A percentile compares a stretch with the other conserved stretches of the same genome.
Conservation (phyloP, 371 early-diverging fungal species). For the Mortierella sp. region DNA sequence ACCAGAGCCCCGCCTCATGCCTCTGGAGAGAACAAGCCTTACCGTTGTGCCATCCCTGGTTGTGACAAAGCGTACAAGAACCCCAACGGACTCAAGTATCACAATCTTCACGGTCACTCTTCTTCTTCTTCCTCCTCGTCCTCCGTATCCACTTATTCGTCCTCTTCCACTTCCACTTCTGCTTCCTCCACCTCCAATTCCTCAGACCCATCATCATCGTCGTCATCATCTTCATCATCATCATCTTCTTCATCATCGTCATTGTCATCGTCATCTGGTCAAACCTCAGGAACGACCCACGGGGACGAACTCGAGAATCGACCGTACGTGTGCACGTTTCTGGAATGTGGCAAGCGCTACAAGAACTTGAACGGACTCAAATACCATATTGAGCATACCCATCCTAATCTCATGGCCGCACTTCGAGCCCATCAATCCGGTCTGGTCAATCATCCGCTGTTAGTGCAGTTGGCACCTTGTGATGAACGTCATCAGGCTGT, state of each 20-base stretch:
- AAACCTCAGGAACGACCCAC: slow-evolving; percentile 43
- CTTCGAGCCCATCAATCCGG: slow-evolving; percentile 44
- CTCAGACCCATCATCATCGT: too few species aligned
- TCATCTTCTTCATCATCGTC: too few species aligned
- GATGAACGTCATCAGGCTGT: slow-evolving; percentile 8
- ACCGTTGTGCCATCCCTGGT: slow-evolving; percentile 78
- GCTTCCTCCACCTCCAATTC: too few species aligned
- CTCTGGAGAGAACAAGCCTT: slow-evolving; percentile 64
- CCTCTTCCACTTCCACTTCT: not conserved
- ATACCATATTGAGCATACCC: slow-evolving; percentile 89
- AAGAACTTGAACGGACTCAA: slow-evolving; percentile 97
- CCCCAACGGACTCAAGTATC: slow-evolving; percentile 95
- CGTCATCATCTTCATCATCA: too few species aligned
- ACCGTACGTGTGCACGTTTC: slow-evolving; percentile 85
- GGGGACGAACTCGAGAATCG: slow-evolving; percentile 49
- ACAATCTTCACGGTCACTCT: slow-evolving; percentile 82
- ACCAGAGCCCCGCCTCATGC: slow-evolving; percentile 13
- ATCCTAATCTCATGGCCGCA: slow-evolving; percentile 55
- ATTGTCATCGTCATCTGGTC: not conserved
- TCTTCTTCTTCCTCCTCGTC: slow-evolving; percentile 8
- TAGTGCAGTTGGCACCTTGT: slow-evolving; percentile 1
- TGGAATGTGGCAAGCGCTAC: slow-evolving; percentile 89
- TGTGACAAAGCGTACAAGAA: slow-evolving; percentile 96
- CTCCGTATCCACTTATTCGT: not conserved
- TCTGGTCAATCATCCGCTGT: slow-evolving; percentile 16